These are phyloP conservation scores for Lentinula lateritia DNA, from an alignment of 768 basidiomycete genomes.

Conservation along the genomic window DNA sequence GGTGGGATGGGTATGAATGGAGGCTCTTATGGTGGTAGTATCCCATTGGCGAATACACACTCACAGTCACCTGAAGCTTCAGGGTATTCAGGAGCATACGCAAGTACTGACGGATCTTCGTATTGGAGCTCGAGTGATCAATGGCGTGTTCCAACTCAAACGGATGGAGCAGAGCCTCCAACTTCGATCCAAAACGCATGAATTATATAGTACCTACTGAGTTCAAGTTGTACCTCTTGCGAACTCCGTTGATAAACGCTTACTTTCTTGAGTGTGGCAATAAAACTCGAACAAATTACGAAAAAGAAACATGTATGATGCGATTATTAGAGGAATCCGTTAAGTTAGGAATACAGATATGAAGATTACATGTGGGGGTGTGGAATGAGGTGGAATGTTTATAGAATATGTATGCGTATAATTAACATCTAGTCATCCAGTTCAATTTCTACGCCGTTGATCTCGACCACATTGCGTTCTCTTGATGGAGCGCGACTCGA, in stretches of 20 bases:
- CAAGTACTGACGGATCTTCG: constrained; percentile 3
- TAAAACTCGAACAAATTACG: no score
- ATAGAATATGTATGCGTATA: background rate
- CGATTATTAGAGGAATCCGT: background rate
- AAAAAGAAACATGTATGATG: background rate
- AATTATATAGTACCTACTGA: background rate
- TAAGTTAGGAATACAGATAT: constrained; percentile 1
- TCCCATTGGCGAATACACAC: background rate
- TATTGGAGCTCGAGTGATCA: constrained; percentile 26
- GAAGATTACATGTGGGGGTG: background rate
- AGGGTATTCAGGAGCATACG: background rate
- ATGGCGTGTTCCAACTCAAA: constrained; percentile 26
- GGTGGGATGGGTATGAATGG: background rate
- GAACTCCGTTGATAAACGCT: no score
- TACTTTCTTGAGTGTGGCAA: no score
- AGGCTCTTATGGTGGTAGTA: background rate
- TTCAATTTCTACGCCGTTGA: constrained; percentile 5
- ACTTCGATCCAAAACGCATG: background rate
- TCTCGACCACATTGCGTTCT: constrained; percentile 1
- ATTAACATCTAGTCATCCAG: background rate
- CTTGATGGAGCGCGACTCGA: constrained; percentile 1
- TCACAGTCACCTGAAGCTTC: background rate
- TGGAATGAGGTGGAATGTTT: background rate
- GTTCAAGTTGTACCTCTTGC: background rate
- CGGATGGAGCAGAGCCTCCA: constrained; percentile 10